These are phyloP conservation scores for Echites panduratus DNA, from an alignment of 257 asterid species.

Conservation along the genomic window DNA sequence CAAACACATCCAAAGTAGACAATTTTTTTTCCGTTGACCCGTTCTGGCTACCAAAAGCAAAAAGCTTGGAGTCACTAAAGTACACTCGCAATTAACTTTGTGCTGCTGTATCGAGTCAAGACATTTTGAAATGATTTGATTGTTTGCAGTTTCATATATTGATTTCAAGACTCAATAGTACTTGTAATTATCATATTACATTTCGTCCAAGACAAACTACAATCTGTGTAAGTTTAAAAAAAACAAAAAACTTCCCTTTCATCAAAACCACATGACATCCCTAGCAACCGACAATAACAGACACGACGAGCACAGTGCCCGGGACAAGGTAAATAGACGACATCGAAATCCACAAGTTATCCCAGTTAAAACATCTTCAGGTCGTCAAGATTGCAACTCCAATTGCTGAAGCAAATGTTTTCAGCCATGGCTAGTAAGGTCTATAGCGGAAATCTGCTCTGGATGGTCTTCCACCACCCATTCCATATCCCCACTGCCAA, in stretches of 20 bases:
- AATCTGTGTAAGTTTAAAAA: no score
- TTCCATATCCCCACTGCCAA: constrained; percentile 92
- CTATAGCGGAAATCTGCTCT: constrained; percentile 80
- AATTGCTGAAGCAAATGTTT: background rate
- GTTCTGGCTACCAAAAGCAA: no score
- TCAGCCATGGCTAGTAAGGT: constrained; percentile 48
- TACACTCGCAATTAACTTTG: background rate
- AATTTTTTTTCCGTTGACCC: no score
- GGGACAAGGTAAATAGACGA: background rate
- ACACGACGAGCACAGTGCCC: background rate
- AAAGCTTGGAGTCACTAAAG: no score
- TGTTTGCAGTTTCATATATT: background rate
- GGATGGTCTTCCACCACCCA: constrained; percentile 74
- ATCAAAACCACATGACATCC: background rate
- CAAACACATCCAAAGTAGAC: no score
- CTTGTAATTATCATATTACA: background rate
- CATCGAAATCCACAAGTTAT: background rate
- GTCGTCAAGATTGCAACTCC: background rate
- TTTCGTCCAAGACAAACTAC: background rate
- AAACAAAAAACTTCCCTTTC: background rate
- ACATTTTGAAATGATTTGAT: background rate
- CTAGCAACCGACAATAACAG: background rate
- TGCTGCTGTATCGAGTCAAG: background rate
- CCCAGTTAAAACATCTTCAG: background rate
- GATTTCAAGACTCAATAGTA: background rate